A percentile compares a stretch with the other conserved stretches of the same genome.
These are phyloP conservation scores for Metrosideros polymorpha DNA, from an alignment of 441 rosid species.

Conservation along the genomic window DNA sequence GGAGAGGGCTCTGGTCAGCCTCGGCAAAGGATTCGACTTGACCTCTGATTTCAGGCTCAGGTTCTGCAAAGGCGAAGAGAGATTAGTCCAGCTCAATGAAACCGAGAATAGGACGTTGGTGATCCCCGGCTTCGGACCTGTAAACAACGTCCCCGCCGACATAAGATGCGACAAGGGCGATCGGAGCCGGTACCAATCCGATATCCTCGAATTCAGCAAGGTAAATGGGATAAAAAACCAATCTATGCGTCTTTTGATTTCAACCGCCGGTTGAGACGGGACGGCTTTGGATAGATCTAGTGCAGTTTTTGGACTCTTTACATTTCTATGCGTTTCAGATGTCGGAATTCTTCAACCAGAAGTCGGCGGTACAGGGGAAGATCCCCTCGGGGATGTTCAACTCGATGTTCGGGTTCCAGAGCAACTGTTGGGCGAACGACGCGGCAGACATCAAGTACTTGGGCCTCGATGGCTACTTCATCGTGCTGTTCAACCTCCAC, in stretches of 20 bases:
- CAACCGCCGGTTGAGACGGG: not conserved
- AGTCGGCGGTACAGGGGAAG: slow-evolving; percentile 51
- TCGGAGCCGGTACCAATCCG: slow-evolving; percentile 61
- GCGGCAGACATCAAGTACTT: slow-evolving; percentile 52
- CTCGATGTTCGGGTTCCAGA: slow-evolving; percentile 56
- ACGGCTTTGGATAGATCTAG: not conserved
- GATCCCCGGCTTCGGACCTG: slow-evolving; percentile 54
- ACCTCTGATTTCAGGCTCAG: slow-evolving; percentile 68
- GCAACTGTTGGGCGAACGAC: slow-evolving; percentile 68
- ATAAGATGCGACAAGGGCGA: slow-evolving; percentile 88
- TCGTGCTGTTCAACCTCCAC: slow-evolving; percentile 42
- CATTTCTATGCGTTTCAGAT: slow-evolving; percentile 25
- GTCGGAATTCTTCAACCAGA: slow-evolving; percentile 77
- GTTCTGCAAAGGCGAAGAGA: slow-evolving; percentile 61
- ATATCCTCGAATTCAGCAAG: slow-evolving; percentile 72
- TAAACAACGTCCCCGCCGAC: slow-evolving; percentile 43
- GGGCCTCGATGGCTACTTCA: slow-evolving; percentile 65
- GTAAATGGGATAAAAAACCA: not conserved
- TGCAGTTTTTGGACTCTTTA: not conserved
- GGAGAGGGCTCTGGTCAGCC: slow-evolving; percentile 50
- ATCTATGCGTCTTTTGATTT: not conserved
- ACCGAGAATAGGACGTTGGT: slow-evolving; percentile 31
- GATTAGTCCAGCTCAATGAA: slow-evolving; percentile 53
- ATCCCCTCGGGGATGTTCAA: slow-evolving; percentile 81
- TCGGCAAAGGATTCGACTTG: slow-evolving; percentile 84